phyloP scores from a whole-genome alignment of 306 rosid species.

The Astragalus membranaceus region DNA sequence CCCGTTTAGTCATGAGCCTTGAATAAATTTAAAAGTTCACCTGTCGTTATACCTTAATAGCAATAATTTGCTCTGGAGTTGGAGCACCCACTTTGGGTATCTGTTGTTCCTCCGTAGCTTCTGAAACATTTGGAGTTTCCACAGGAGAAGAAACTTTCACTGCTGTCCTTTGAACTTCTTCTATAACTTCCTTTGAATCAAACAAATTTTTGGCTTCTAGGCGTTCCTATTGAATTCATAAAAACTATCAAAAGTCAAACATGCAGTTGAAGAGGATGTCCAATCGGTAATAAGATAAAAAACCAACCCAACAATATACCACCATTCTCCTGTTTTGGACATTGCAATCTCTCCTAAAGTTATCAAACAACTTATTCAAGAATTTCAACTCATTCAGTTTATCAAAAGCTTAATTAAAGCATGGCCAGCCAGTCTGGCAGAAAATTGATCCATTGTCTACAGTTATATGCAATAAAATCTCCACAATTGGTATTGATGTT shows the following conservation, averaged over 20 bases:
- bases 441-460: background rate
- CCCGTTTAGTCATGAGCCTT: background rate
- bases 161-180: constrained; percentile 58
- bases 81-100: constrained; percentile 54
- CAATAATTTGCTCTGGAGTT: constrained; percentile 83
- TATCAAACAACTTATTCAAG: background rate
- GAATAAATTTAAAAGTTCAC: background rate
- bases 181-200: constrained; percentile 58
- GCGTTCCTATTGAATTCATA: constrained; percentile 52
- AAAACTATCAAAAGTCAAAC: constrained; percentile 4
- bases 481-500: background rate
- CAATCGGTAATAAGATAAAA: background rate
- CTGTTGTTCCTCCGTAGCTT: constrained; percentile 53
- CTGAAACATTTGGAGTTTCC: constrained; percentile 41
- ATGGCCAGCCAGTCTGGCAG: background rate
- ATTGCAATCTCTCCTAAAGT: background rate
- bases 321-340: background rate
- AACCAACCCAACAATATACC: background rate
- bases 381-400: background rate
- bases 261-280: background rate
- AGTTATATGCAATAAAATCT: background rate
- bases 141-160: constrained; percentile 22
- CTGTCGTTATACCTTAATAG: constrained; percentile 61
- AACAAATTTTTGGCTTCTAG: constrained; percentile 71
- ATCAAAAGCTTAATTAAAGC: background rate